Evolutionary conservation across 2,329 filamentous ascomycete species (phyloP).

Genomic region (Fusarium azukiicola): DNA sequence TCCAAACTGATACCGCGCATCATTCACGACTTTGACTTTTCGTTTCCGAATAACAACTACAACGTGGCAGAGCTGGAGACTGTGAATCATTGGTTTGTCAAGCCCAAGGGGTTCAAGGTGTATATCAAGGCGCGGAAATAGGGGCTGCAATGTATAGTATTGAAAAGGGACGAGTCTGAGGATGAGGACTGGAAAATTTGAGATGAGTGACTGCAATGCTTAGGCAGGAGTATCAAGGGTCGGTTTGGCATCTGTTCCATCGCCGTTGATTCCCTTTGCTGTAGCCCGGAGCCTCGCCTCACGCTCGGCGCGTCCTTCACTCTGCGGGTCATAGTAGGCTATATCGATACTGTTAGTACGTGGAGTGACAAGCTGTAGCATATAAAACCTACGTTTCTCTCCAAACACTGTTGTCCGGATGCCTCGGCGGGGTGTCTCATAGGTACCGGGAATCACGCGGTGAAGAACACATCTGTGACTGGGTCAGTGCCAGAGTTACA

Average conservation of each 20-base stretch:
- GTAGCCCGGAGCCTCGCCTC: constrained; percentile 13
- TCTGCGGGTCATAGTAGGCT: constrained; percentile 32
- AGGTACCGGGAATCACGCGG: constrained; percentile 40
- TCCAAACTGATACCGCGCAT: constrained; percentile 10
- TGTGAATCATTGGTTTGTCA: not conserved
- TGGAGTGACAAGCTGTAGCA: not conserved
- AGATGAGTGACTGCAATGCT: too few relatives aligned
- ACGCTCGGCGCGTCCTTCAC: constrained; percentile 37
- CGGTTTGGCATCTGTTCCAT: not conserved
- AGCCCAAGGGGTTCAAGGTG: constrained; percentile 25
- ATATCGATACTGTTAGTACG: not conserved
- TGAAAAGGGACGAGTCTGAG: not conserved
- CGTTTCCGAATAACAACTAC: constrained; percentile 1
- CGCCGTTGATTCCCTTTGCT: not conserved
- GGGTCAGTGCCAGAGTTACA: not conserved
- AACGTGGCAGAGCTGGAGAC: not conserved
- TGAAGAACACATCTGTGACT: constrained; percentile 25
- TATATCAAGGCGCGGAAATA: not conserved
- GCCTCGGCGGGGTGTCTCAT: constrained; percentile 37
- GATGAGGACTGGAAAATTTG: not conserved
- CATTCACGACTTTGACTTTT: constrained; percentile 9
- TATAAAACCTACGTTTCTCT: constrained; percentile 29
- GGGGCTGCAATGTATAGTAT: not conserved
- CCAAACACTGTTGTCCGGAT: constrained; percentile 40
- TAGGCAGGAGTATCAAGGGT: constrained; percentile 13